phyloP scores from a whole-genome alignment of 768 basidiomycete genomes.

The Lentinula boryana region DNA sequence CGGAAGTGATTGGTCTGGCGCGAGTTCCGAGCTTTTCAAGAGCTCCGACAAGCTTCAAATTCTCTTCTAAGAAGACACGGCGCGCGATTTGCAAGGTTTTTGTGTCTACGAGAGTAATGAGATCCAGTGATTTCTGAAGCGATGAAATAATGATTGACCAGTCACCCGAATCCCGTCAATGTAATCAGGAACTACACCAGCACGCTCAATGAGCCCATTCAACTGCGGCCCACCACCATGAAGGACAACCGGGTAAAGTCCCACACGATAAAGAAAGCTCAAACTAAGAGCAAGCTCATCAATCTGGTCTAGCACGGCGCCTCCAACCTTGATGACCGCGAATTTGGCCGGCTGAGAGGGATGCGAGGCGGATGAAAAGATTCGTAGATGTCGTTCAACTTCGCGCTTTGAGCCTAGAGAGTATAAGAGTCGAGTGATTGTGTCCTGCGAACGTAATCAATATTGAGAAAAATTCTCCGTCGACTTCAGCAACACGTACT shows the following conservation, averaged over 20 bases:
- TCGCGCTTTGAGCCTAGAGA: slow-evolving; percentile 96
- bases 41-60: slow-evolving; percentile 88
- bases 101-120: slow-evolving; percentile 48
- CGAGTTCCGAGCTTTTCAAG: slow-evolving; percentile 94
- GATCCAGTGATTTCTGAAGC: slow-evolving; percentile 1
- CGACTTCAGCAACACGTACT: slow-evolving; percentile 25
- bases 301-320: slow-evolving; percentile 87
- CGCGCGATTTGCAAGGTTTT: slow-evolving; percentile 94
- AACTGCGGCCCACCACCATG: slow-evolving; percentile 96
- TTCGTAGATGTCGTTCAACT: slow-evolving; percentile 96
- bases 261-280: slow-evolving; percentile 94
- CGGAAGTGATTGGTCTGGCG: slow-evolving; percentile 95
- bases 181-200: slow-evolving; percentile 94
- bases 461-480: background rate
- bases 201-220: slow-evolving; percentile 88
- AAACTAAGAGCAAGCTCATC: slow-evolving; percentile 93
- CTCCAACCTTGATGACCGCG: slow-evolving; percentile 97
- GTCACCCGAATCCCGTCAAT: slow-evolving; percentile 98
- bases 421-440: slow-evolving; percentile 93
- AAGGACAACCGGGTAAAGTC: slow-evolving; percentile 95
- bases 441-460: slow-evolving; percentile 57
- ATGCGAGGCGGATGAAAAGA: slow-evolving; percentile 92
- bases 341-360: slow-evolving; percentile 90
- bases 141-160: slow-evolving; percentile 38
- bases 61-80: slow-evolving; percentile 95